Conservation (phyloP, 768 basidiomycete genomes). For the Crepidotus variabilis region DNA sequence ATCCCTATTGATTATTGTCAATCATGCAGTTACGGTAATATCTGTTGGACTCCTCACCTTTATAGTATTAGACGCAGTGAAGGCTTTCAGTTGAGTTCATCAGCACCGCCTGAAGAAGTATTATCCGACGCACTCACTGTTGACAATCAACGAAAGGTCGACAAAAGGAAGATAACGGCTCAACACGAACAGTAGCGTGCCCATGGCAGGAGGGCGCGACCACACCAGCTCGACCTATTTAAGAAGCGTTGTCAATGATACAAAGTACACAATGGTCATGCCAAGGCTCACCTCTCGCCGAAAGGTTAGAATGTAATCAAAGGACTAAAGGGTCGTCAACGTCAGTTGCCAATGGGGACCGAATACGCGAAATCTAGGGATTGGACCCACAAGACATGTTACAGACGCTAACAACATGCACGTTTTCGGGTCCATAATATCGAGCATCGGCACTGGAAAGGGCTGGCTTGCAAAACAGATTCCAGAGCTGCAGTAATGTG, state of each 20-base stretch:
- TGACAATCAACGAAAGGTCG: neutral
- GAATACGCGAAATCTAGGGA: neutral
- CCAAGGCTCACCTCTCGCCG: neutral
- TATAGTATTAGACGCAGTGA: neutral
- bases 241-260: neutral
- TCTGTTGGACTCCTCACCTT: neutral
- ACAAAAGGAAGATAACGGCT: constrained; percentile 3
- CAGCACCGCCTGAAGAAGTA: neutral
- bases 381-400: neutral
- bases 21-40: neutral
- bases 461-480: neutral
- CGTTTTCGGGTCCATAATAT: neutral
- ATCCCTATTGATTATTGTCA: neutral
- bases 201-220: neutral
- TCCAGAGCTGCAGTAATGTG: neutral
- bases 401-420: neutral
- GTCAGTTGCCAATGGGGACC: neutral
- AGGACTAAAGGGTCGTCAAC: neutral
- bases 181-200: neutral
- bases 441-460: neutral
- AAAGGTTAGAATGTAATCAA: neutral
- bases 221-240: neutral
- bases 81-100: neutral
- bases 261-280: neutral
- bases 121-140: neutral